Conservation (phyloP, 768 basidiomycete genomes). For the Cyclocybe cylindracea region DNA sequence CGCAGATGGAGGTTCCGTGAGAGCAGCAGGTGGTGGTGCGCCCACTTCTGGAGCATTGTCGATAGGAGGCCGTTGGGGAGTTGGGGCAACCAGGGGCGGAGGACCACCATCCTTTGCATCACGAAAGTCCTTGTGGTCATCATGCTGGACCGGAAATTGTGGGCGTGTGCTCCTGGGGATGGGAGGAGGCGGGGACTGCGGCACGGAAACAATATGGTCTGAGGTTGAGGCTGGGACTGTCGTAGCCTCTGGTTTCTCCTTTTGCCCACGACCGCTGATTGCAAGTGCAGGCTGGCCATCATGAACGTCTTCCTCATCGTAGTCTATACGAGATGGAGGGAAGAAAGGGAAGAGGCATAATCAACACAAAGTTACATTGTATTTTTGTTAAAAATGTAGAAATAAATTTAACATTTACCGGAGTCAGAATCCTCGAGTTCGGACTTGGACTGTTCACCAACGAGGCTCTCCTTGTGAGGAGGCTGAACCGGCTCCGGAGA, state of each 20-base stretch:
- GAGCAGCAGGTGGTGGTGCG: background rate
- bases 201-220: conserved; percentile 1
- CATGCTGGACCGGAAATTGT: conserved; percentile 11
- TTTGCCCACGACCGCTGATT: conserved; percentile 3
- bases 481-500: background rate
- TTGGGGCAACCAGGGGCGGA: background rate
- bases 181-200: conserved; percentile 4
- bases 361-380: conserved; percentile 28
- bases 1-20: conserved; percentile 2
- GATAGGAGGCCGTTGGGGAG: background rate
- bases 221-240: background rate
- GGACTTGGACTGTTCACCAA: conserved; percentile 13
- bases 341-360: conserved; percentile 15
- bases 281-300: conserved; percentile 12
- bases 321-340: conserved; percentile 14
- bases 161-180: conserved; percentile 2
- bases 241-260: conserved; percentile 6
- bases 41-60: background rate
- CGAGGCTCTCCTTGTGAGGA: conserved; percentile 1
- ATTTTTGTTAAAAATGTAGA: conserved; percentile 12
- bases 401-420: conserved; percentile 35
- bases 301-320: conserved; percentile 17
- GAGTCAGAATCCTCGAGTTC: conserved; percentile 20
- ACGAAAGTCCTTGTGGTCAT: conserved; percentile 4
- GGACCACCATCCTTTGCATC: conserved; percentile 8